These are phyloP conservation scores for Hypocreales sp. DNA, from an alignment of 2,329 filamentous ascomycete genomes.

Conservation along the genomic window DNA sequence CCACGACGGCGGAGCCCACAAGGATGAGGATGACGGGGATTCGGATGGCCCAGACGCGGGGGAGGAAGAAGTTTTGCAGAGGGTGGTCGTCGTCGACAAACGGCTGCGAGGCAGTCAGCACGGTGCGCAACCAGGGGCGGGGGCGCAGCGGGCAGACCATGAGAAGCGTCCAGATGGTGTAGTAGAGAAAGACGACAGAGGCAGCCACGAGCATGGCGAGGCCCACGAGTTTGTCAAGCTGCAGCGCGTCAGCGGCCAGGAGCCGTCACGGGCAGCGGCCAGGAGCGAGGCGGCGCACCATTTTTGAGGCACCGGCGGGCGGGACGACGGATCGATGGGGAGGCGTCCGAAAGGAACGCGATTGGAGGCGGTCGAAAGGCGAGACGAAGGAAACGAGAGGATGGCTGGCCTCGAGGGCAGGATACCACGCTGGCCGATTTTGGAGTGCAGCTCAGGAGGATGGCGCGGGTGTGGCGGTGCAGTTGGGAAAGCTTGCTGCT, in stretches of 20 bases:
- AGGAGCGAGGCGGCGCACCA: constrained; percentile 9
- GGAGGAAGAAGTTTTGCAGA: constrained; percentile 88
- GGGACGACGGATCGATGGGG: too few species aligned
- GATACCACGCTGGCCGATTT: too few species aligned
- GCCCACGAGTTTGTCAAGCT: constrained; percentile 79
- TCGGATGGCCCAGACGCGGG: constrained; percentile 95
- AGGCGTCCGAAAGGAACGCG: constrained; percentile 3
- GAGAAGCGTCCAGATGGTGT: constrained; percentile 91
- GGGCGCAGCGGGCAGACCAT: constrained; percentile 54
- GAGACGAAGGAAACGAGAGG: too few species aligned
- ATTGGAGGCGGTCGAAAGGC: too few species aligned
- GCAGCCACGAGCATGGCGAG: constrained; percentile 54
- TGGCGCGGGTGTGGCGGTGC: background rate
- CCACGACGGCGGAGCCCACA: constrained; percentile 81
- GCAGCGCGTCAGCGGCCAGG: constrained; percentile 5
- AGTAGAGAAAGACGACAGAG: constrained; percentile 60
- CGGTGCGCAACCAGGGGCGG: too few species aligned
- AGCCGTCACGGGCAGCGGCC: background rate
- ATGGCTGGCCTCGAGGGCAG: too few species aligned
- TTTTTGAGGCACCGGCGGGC: constrained; percentile 11
- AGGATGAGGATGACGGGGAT: constrained; percentile 95
- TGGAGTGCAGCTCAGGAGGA: background rate
- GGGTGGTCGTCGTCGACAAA: constrained; percentile 94
- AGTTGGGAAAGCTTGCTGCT: background rate
- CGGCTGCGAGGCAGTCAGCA: too few species aligned